These are phyloP conservation scores for Cystobasidium ongulense DNA, from an alignment of 768 basidiomycete species.

Conservation along the genomic window DNA sequence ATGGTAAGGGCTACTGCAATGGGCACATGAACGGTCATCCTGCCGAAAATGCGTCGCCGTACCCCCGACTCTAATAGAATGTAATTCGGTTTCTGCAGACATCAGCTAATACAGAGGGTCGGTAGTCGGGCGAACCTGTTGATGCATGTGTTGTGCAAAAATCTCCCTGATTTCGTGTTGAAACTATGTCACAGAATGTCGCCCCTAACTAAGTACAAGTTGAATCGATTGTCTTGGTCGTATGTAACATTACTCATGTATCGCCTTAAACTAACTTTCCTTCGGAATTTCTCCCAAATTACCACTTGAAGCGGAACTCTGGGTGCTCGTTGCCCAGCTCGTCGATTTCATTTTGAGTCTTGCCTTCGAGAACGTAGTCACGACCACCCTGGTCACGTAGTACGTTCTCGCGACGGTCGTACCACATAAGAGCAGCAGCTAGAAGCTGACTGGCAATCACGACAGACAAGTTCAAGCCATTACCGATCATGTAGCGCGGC, in stretches of 20 bases:
- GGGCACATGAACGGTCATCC: background rate
- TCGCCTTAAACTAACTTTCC: background rate
- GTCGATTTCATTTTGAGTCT: constrained; percentile 33
- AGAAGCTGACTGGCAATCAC: background rate
- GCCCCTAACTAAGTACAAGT: background rate
- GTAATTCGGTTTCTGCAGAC: too few species aligned
- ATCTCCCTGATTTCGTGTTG: background rate
- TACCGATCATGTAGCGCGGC: constrained; percentile 33
- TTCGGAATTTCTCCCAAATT: background rate
- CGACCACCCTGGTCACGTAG: constrained; percentile 38
- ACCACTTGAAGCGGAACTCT: constrained; percentile 29
- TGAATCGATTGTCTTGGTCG: background rate
- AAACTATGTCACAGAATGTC: background rate
- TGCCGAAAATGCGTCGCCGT: background rate
- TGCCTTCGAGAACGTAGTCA: constrained; percentile 40
- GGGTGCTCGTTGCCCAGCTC: constrained; percentile 41
- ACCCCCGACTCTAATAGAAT: background rate
- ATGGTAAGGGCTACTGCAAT: constrained; percentile 1
- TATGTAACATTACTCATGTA: too few species aligned
- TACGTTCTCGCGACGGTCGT: constrained; percentile 40
- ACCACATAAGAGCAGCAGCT: constrained; percentile 31
- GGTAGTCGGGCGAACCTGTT: too few species aligned
- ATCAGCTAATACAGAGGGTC: too few species aligned
- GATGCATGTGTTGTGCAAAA: too few species aligned
- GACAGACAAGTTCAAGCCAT: constrained; percentile 35